Evolutionary conservation across 1,284 basidiomycete genomes (phyloP), one percentile per base, ranked within the genome.

Genomic region (Cutaneotrichosporon sp.): DNA sequence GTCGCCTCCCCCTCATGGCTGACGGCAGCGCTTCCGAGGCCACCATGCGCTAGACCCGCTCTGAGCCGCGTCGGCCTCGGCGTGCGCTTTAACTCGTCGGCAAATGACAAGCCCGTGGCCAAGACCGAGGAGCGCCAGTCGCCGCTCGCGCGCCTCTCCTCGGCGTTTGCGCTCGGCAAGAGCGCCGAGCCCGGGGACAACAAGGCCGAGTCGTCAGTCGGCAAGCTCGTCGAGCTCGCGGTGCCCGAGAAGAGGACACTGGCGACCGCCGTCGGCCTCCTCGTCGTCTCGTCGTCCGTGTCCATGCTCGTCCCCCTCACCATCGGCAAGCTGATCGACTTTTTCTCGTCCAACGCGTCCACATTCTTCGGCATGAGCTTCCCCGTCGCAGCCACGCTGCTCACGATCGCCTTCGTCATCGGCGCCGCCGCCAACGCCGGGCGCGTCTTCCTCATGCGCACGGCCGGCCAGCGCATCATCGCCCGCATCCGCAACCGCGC

Each of bases 271-370:
- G 82, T 93, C 56, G 89, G 79, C 82, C 67, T 83, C 57, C 69
- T 81, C 24, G 56, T 80, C 36, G 68, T 81, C 16, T 79, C 78
- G 8, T 78, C 76, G 47, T 77, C 79, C 3, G 92, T 99, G 14
- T 91, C 92, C 10, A 90, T 98, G 86, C 89, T 89, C 64, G 85
- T 97, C 11, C 94, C 94, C 0, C 86, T 95, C 69, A 91, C 92
- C 0, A 88, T 95, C 69, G 94, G 93, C 25, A 90, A 87, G 75
- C 83, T 97, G 54, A 95, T 97, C 65, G 93, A 95, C 79, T 93
- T 90, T 78, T 97, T 95, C 79, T 88, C 91, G 0, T 80, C 86
- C 3, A 83, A 84, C 71, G 87, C 88, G 34, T 83, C 87, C 81
- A 88, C 91, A 63, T 89, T 91, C 34, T 82, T 88, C 16, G 89